Evolutionary conservation across 164 flowering plant genomes (phyloP), one percentile per base, ranked within the genome.

Genomic region (Sedum album): DNA sequence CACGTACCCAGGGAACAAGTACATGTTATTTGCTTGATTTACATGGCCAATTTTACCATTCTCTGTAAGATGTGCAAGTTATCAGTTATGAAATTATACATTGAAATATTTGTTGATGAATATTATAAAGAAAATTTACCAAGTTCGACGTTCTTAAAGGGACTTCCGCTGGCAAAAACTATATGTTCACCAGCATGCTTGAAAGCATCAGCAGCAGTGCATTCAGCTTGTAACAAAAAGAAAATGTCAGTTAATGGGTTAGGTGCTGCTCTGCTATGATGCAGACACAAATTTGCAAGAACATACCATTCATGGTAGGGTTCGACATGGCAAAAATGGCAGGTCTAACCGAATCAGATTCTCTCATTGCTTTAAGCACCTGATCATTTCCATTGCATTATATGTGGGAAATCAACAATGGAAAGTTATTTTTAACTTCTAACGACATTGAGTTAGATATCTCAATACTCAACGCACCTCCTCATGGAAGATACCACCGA

Each of bases 11-110:
- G 99, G 99, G 76, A 95, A 95, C 70, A 95, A 82, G 75, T 95
- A 92, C 97, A 95, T 95, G 80, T 92, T 95, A 76, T 95, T 92
- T 74, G 97, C 99, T 82, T 95, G 99, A 80, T 95, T 95, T 60
- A 87, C 97, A 79, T 88, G 88, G 39, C 97, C 97, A 44, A 83
- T 71, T 78, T 90, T 88, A 53, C 99, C 97, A 79, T 84, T 82
- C 41, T 82, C 94, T 88, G 88, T 72, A 72, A 25, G 35, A 28
- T 65, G 38, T 39, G 44, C 69, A 15, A 21, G 30, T 3, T 31
- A 61, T 33, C 30, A 30, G 57, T 1, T 21, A 30, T 35, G 28
- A 62, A 15, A 65, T 1, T 31, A 53, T 60, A 51, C 31, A 18
- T 10, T 7, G 7, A 14, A 17, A 10, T 10, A 35, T 31, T 21